Conservation (phyloP, 2,329 filamentous ascomycete genomes). For the Alternaria sp. region DNA sequence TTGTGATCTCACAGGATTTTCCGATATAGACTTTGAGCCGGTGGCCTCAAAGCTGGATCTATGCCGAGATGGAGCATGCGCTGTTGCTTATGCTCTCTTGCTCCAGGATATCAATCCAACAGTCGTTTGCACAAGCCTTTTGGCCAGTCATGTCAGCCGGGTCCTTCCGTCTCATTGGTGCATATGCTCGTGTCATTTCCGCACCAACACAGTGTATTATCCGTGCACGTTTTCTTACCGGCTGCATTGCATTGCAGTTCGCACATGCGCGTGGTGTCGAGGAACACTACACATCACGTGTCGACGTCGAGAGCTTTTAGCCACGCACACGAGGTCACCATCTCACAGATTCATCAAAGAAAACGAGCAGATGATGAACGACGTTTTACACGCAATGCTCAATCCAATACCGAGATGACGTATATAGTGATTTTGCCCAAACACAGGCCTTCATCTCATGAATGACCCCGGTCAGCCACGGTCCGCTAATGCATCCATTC, state of each 20-base stretch:
- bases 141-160: slow-evolving; percentile 8
- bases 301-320: neutral
- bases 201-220: slow-evolving; percentile 3
- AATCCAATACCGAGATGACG: neutral
- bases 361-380: neutral
- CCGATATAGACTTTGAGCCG: neutral
- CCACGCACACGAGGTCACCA: neutral
- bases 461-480: slow-evolving; percentile 7
- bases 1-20: neutral
- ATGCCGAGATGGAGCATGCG: slow-evolving; percentile 16
- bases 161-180: slow-evolving; percentile 13
- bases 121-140: slow-evolving; percentile 13
- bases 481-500: neutral
- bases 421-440: neutral
- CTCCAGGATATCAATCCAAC: slow-evolving; percentile 15
- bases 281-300: neutral
- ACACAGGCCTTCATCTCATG: neutral
- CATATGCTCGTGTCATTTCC: neutral
- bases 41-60: neutral
- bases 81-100: slow-evolving; percentile 9
- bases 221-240: slow-evolving; percentile 5
- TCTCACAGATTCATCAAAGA: neutral
- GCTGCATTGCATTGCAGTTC: slow-evolving; percentile 5
- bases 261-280: neutral
- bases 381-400: neutral